Evolutionary conservation across 306 rosid genomes (phyloP).

Genomic region (Cicer chorassanicum): DNA sequence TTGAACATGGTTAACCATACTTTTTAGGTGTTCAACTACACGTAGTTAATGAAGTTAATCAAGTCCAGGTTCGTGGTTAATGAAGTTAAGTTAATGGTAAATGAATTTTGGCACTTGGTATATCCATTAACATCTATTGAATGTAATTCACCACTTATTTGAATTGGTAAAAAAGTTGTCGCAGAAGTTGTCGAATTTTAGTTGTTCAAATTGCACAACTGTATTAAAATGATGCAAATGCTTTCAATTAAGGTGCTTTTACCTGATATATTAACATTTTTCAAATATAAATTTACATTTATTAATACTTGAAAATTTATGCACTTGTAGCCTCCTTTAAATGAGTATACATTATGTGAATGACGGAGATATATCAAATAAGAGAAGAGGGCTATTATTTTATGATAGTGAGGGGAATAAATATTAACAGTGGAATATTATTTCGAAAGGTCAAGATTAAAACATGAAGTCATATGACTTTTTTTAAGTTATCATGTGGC

Average conservation of each 20-base stretch:
- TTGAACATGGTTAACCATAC: too few relatives aligned
- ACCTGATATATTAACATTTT: not conserved
- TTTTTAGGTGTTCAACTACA: too few relatives aligned
- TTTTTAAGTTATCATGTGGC: not conserved
- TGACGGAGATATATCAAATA: not conserved
- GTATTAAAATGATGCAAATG: conserved; percentile 14
- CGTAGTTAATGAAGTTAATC: too few relatives aligned
- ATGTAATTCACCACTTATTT: too few relatives aligned
- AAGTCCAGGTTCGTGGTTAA: too few relatives aligned
- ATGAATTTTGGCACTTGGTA: too few relatives aligned
- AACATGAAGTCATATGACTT: not conserved
- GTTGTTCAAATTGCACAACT: too few relatives aligned
- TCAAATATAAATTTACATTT: not conserved
- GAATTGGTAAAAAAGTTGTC: too few relatives aligned
- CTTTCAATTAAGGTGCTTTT: not conserved
- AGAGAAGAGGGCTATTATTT: not conserved
- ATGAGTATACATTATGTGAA: not conserved
- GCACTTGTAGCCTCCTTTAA: not conserved
- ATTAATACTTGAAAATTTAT: not conserved
- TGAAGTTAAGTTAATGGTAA: too few relatives aligned
- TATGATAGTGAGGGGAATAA: not conserved
- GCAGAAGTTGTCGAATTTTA: too few relatives aligned
- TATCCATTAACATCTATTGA: too few relatives aligned
- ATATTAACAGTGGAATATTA: not conserved
- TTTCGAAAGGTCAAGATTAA: not conserved